Conservation (phyloP, 75 land plant genomes). For the Isoetes taiwanensis region DNA sequence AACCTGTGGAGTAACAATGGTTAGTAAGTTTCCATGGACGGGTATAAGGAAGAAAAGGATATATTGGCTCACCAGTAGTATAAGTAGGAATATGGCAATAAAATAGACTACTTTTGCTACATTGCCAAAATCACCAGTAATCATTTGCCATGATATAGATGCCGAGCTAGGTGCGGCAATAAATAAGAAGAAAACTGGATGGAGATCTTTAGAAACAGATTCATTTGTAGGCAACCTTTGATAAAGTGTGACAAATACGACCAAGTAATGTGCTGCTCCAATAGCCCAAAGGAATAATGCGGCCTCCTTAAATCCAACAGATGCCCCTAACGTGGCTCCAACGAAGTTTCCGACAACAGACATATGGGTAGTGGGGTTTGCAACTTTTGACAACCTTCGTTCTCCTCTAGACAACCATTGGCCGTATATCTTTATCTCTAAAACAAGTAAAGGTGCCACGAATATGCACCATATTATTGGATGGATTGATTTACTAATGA, state of each 20-base stretch:
- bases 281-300: slow-evolving; percentile 5
- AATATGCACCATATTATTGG: neutral
- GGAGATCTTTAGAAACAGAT: neutral
- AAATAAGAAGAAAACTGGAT: slow-evolving; percentile 5
- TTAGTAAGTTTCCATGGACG: too few species aligned
- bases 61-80: neutral
- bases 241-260: slow-evolving; percentile 3
- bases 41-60: neutral
- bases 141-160: neutral
- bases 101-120: neutral
- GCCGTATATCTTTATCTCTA: slow-evolving; percentile 2
- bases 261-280: neutral
- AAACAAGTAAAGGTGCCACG: neutral
- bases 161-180: neutral
- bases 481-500: neutral
- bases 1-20: neutral
- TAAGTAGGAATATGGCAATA: neutral
- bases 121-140: slow-evolving; percentile 2
- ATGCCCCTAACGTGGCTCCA: neutral
- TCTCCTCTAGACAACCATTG: slow-evolving; percentile 4
- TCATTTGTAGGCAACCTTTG: neutral
- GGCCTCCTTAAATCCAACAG: neutral
- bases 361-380: neutral
- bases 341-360: neutral
- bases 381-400: neutral